Percentiles rank a stretch among this genome's conserved stretches.
These are phyloP conservation scores for Ophiostoma pallidulum DNA, from an alignment of 2,329 filamentous ascomycete species.

Conservation along the genomic window DNA sequence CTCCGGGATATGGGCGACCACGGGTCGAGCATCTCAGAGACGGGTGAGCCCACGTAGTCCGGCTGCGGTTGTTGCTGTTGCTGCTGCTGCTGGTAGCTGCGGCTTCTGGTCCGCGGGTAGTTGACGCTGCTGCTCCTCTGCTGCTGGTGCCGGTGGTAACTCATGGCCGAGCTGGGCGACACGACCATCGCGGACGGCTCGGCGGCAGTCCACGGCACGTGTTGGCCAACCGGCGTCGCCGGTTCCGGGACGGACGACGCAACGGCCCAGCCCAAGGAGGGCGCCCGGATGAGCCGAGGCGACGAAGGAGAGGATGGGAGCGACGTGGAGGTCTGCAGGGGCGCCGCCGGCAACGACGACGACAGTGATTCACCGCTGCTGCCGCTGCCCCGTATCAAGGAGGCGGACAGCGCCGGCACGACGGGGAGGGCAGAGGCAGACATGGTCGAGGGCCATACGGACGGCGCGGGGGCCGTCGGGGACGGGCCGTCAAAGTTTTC, in stretches of 20 bases:
- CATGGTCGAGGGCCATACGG: not conserved
- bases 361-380: too few species aligned
- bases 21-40: constrained; percentile 13
- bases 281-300: constrained; percentile 10
- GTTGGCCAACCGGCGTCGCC: too few species aligned
- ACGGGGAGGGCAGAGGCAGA: constrained; percentile 4
- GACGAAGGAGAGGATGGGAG: not conserved
- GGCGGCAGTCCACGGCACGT: too few species aligned
- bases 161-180: too few species aligned
- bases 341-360: too few species aligned
- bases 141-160: not conserved
- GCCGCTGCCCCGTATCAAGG: too few species aligned
- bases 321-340: not conserved
- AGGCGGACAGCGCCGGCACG: not conserved
- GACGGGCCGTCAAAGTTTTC: constrained; percentile 18
- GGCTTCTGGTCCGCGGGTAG: not conserved
- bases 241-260: too few species aligned
- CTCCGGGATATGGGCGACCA: constrained; percentile 15
- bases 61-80: too few species aligned
- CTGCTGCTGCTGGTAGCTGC: too few species aligned
- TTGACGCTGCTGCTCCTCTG: not conserved
- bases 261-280: constrained; percentile 23
- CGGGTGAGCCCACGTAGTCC: constrained; percentile 12
- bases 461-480: not conserved
- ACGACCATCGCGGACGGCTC: too few species aligned